Evolutionary conservation across 495 filamentous ascomycete species (phyloP).

Genomic region (Halenospora varia): DNA sequence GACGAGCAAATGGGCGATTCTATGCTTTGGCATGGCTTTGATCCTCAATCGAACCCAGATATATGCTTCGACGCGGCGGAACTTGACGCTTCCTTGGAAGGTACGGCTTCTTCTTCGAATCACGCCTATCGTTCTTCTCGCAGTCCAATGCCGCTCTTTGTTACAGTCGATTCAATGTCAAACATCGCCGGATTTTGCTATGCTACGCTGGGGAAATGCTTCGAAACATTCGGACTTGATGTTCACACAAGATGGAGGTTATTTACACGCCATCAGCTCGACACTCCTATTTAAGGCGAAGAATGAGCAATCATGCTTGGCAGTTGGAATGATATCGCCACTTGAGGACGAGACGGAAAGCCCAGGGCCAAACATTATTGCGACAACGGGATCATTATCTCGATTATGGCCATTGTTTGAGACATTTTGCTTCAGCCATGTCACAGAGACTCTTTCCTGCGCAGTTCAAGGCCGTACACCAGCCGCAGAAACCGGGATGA

Average conservation of each 20-base stretch:
- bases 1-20: constrained; percentile 90
- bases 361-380: constrained; percentile 38
- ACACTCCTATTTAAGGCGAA: constrained; percentile 61
- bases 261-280: constrained; percentile 65
- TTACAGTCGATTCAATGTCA: constrained; percentile 90
- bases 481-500: constrained; percentile 90
- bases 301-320: constrained; percentile 66
- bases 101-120: constrained; percentile 70
- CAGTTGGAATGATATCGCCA: constrained; percentile 63
- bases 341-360: constrained; percentile 22
- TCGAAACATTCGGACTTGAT: constrained; percentile 64
- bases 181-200: constrained; percentile 71
- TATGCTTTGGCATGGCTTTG: constrained; percentile 79
- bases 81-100: constrained; percentile 65
- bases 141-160: constrained; percentile 60
- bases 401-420: constrained; percentile 86
- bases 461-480: constrained; percentile 81
- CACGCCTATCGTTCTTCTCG: constrained; percentile 70
- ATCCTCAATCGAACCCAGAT: constrained; percentile 89
- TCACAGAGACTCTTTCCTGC: constrained; percentile 80
- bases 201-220: constrained; percentile 68
- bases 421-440: constrained; percentile 77
- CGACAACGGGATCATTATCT: constrained; percentile 64
- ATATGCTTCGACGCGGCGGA: constrained; percentile 82
- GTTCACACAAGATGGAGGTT: constrained; percentile 65